phyloP scores from a whole-genome alignment of 768 basidiomycete genomes.

The Suillus plorans region DNA sequence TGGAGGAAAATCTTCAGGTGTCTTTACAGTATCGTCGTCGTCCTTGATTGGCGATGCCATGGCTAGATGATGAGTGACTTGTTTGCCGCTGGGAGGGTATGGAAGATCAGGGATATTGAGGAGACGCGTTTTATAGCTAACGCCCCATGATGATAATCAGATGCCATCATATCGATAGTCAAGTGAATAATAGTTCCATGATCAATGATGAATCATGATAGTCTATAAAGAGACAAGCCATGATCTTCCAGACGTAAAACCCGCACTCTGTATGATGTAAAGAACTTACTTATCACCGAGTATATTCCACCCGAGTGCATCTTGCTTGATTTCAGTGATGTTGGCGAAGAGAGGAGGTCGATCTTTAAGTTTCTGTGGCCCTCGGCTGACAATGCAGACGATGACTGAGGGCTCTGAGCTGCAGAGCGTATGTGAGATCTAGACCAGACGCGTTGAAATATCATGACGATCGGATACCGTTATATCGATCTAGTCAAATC shows the following conservation, averaged over 20 bases:
- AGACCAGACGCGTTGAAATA: background rate
- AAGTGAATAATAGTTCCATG: background rate
- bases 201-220: background rate
- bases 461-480: background rate
- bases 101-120: background rate
- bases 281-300: background rate
- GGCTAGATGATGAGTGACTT: background rate
- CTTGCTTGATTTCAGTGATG: constrained; percentile 8
- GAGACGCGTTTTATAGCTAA: background rate
- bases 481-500: background rate
- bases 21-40: background rate
- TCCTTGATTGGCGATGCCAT: background rate
- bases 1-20: background rate
- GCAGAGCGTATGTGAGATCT: background rate
- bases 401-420: background rate
- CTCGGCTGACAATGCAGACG: background rate
- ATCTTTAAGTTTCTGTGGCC: background rate
- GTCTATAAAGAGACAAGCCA: background rate
- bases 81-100: background rate
- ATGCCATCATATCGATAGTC: background rate
- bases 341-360: background rate
- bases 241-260: background rate
- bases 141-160: background rate
- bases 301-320: constrained; percentile 16
- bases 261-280: background rate